Base-by-base conservation (phyloP, 306 rosid genomes). In the Gastrolobium bilobum region DNA sequence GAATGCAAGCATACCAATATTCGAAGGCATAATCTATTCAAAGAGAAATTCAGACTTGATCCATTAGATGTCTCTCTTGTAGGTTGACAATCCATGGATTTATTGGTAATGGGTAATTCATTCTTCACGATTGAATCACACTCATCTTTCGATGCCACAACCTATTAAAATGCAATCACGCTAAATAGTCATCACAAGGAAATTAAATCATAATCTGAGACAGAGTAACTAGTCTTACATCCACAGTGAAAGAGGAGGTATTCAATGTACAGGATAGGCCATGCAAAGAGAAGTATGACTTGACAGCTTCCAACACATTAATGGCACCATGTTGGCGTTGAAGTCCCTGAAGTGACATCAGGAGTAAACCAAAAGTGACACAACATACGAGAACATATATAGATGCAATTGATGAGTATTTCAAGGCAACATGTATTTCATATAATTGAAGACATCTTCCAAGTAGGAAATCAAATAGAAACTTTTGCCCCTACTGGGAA, bases 211-310 rank as follows among this genome's bases (percentile, higher is more conserved):
- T 54, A 71, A 65, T 44, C 14, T 38, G 54, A 62, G 52, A 80
- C 51, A 13, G 26, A 70, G 73, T 51, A 10, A 76, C 57, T 72
- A 61, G 42, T 71, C 92, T 83, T 89, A 94, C 97, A 69, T 92
- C 93, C 48, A 89, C 86, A 0, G 90, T 87, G 81, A 92, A 94
- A 68, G 92, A 84, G 65, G 94, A 89, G 58, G 89, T 61, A 82
- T 87, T 92, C 89, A 90, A 31, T 75, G 86, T 85, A 74, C 93
- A 92, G 13, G 81, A 79, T 61, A 90, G 86, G 20, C 93, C 92
- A 43, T 80, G 73, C 4, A n/a, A 34, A 58, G 84, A 39, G 76
- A 92, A 88, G 84, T 81, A 84, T 66, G 84, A 82, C 71, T 89
- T 88, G 10, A 86, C 78, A 52, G 89, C 82, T 83, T 94, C 89